phyloP scores from a whole-genome alignment of 805 yeast genomes.

The Zygotorulaspora chibaensis region DNA sequence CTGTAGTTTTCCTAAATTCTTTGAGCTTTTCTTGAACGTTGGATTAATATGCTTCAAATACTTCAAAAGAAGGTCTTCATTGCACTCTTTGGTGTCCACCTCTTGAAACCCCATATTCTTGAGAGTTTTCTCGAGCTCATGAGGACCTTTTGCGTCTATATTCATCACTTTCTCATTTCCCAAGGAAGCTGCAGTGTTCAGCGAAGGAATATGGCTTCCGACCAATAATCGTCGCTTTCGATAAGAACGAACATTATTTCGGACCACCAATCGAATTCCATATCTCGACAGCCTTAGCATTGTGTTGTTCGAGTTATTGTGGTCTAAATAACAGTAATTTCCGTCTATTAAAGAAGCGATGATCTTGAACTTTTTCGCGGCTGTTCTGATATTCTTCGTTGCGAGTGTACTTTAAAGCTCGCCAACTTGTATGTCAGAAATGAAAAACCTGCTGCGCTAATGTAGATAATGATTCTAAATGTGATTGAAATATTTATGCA shows the following conservation, averaged over 20 bases:
- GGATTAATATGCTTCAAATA: constrained; percentile 25
- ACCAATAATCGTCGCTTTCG: constrained; percentile 10
- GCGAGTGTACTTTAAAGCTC: neutral
- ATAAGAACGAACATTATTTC: constrained; percentile 12
- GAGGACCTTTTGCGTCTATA: constrained; percentile 9
- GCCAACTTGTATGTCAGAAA: neutral
- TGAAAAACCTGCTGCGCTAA: neutral
- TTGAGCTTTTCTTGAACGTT: constrained; percentile 22
- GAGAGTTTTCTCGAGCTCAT: constrained; percentile 11
- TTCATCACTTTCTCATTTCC: constrained; percentile 8
- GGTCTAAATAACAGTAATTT: too few species aligned
- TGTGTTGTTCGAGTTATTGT: neutral
- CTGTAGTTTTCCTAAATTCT: constrained; percentile 19
- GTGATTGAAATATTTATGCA: neutral
- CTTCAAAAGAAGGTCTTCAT: constrained; percentile 19
- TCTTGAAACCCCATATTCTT: constrained; percentile 16
- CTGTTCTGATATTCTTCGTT: too few species aligned
- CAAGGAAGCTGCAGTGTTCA: constrained; percentile 7
- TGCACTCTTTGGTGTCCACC: constrained; percentile 10
- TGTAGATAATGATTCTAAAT: neutral
- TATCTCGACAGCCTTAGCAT: constrained; percentile 5
- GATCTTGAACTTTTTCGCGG: neutral
- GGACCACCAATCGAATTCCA: constrained; percentile 1
- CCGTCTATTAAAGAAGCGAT: neutral
- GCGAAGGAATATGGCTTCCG: constrained; percentile 13